These are phyloP conservation scores for Pichia phayaonensis DNA, from an alignment of 805 yeast species.

Conservation along the genomic window DNA sequence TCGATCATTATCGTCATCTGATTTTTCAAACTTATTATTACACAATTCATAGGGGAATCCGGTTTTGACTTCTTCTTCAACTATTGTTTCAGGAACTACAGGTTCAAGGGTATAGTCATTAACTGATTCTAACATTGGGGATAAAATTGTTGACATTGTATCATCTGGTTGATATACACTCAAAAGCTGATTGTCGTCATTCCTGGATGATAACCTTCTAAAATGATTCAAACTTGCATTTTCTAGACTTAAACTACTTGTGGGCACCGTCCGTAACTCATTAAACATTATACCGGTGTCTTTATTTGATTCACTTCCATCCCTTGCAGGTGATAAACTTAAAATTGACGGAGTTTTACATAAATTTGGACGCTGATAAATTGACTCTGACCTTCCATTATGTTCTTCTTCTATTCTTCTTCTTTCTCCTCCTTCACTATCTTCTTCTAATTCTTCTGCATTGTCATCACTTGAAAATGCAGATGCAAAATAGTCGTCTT, in stretches of 20 bases:
- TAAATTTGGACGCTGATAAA: not conserved
- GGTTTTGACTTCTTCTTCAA: not conserved
- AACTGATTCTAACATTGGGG: not conserved
- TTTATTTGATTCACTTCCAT: not conserved
- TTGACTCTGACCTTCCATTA: not conserved
- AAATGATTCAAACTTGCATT: slow-evolving; percentile 4
- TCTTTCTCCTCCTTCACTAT: not conserved
- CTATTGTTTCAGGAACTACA: not conserved
- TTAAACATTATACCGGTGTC: slow-evolving; percentile 10
- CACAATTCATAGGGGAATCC: slow-evolving; percentile 13
- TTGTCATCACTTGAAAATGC: slow-evolving; percentile 3
- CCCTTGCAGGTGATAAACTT: not conserved
- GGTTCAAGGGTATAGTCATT: not conserved
- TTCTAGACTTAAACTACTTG: slow-evolving; percentile 6
- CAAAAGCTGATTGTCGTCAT: not conserved
- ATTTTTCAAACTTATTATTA: slow-evolving; percentile 17
- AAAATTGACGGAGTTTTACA: slow-evolving; percentile 3
- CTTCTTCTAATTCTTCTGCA: not conserved
- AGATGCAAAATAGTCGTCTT: slow-evolving; percentile 7
- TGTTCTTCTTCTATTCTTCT: not conserved
- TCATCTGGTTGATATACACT: slow-evolving; percentile 4
- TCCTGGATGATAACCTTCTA: not conserved
- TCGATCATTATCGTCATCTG: slow-evolving; percentile 24
- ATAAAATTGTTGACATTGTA: slow-evolving; percentile 2
- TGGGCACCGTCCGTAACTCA: slow-evolving; percentile 7